phyloP scores from a whole-genome alignment of 768 basidiomycete species.

The Naganishia kalamii region DNA sequence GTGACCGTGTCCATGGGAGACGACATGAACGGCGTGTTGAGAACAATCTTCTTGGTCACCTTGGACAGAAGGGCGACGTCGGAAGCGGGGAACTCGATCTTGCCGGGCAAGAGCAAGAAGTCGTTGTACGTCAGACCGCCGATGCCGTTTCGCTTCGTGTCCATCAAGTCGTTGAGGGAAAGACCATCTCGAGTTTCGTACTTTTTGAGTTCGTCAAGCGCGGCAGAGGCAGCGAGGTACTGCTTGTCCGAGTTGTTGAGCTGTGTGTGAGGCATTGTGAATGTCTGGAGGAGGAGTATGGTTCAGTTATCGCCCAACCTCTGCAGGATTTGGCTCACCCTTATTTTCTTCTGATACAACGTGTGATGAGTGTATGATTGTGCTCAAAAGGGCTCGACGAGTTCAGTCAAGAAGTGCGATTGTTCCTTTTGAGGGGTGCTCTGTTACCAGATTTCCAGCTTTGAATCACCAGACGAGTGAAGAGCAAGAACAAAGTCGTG shows the following conservation, averaged over 20 bases:
- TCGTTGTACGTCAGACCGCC: slow-evolving; percentile 98
- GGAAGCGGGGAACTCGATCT: slow-evolving; percentile 80
- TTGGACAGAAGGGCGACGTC: slow-evolving; percentile 45
- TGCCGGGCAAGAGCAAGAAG: slow-evolving; percentile 87
- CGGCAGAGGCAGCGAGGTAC: slow-evolving; percentile 63
- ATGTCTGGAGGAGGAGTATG: neutral
- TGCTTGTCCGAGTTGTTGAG: slow-evolving; percentile 10
- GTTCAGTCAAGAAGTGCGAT: slow-evolving; percentile 13
- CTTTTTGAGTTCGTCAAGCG: slow-evolving; percentile 65
- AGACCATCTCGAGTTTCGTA: slow-evolving; percentile 77
- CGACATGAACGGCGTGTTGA: slow-evolving; percentile 95
- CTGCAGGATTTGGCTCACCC: neutral
- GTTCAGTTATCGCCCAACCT: neutral
- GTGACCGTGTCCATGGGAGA: slow-evolving; percentile 99
- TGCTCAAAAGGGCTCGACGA: slow-evolving; percentile 2
- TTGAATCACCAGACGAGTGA: neutral
- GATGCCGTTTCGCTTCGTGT: slow-evolving; percentile 60
- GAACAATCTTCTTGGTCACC: slow-evolving; percentile 77
- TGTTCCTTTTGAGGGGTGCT: slow-evolving; percentile 15
- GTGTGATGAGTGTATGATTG: neutral
- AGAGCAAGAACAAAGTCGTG: too few species aligned
- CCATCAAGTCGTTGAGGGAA: slow-evolving; percentile 75
- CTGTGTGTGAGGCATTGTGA: neutral
- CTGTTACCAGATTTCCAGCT: slow-evolving; percentile 17
- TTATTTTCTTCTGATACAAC: neutral